Conservation (phyloP, 352 stramenopile species). For the Pythium sp. region DNA sequence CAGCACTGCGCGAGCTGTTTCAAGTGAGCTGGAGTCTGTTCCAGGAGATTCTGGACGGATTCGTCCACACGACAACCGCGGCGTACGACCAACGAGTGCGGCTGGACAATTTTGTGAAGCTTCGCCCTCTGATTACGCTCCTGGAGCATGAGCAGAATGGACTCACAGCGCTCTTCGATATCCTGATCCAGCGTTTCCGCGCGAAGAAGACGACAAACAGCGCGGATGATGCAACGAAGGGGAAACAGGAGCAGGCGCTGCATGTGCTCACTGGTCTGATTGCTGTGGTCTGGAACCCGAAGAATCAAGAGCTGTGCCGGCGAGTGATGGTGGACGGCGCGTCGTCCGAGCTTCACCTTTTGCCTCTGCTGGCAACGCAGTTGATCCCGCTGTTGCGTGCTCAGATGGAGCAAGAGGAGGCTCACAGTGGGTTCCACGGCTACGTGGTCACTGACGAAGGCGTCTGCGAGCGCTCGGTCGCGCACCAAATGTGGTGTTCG, state of each 20-base stretch:
- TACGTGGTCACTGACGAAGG: constrained; percentile 24
- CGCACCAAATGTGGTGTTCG: constrained; percentile 61
- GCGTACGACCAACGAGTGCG: constrained; percentile 30
- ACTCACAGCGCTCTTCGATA: constrained; percentile 45
- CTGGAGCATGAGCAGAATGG: constrained; percentile 55
- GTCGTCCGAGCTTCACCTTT: constrained; percentile 26
- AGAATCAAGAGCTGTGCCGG: constrained; percentile 48
- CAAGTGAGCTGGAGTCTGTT: constrained; percentile 68
- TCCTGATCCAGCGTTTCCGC: constrained; percentile 51
- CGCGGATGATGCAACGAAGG: neutral
- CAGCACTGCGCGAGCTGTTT: constrained; percentile 31
- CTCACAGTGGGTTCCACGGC: constrained; percentile 25
- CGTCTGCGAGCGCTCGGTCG: constrained; percentile 29
- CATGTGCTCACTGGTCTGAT: constrained; percentile 42
- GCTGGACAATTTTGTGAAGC: constrained; percentile 32
- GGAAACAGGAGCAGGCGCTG: constrained; percentile 39
- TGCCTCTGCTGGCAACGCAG: constrained; percentile 50
- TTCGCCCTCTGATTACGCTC: constrained; percentile 41
- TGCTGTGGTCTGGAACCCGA: constrained; percentile 51
- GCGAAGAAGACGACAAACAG: constrained; percentile 4
- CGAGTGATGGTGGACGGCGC: constrained; percentile 37
- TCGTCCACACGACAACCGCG: constrained; percentile 22
- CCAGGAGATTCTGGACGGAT: constrained; percentile 53
- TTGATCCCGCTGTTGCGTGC: constrained; percentile 39
- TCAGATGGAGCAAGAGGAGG: constrained; percentile 41